These are phyloP conservation scores for Stentor roeselii DNA, from an alignment of 73 alveolate species.

Conservation along the genomic window DNA sequence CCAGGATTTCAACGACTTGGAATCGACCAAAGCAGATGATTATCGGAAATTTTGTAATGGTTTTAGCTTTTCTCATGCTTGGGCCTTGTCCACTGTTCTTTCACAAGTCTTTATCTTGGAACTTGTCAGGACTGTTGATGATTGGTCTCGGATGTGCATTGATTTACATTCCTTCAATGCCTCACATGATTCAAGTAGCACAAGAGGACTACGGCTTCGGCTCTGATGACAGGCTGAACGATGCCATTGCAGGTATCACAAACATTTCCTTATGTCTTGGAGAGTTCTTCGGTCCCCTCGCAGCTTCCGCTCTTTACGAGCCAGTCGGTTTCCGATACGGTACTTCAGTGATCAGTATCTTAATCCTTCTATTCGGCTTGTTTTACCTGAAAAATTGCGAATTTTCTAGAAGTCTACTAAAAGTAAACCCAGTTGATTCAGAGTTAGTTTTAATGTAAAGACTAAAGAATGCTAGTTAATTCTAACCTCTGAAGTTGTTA, in stretches of 20 bases:
- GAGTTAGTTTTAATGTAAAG: no score
- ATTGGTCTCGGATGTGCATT: background rate
- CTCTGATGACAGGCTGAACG: background rate
- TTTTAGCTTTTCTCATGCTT: background rate
- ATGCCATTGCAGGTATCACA: background rate
- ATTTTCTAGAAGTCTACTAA: no score
- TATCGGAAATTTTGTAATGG: background rate
- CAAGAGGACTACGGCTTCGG: background rate
- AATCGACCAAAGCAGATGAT: background rate
- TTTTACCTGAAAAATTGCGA: no score
- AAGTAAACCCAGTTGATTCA: no score
- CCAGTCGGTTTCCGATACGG: no score
- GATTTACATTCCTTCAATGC: background rate
- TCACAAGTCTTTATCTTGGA: background rate
- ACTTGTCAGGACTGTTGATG: background rate
- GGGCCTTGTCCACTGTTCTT: background rate
- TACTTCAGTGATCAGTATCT: no score
- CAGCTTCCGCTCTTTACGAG: no score
- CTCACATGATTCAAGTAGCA: slow-evolving; percentile 1
- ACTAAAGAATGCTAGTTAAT: no score
- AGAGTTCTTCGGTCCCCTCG: background rate
- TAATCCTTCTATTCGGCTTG: no score
- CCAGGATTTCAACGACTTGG: background rate
- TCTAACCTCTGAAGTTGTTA: slow-evolving; percentile 4
- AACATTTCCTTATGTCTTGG: background rate